Conservation (phyloP, 495 filamentous ascomycete genomes). For the Tirmania nivea region DNA sequence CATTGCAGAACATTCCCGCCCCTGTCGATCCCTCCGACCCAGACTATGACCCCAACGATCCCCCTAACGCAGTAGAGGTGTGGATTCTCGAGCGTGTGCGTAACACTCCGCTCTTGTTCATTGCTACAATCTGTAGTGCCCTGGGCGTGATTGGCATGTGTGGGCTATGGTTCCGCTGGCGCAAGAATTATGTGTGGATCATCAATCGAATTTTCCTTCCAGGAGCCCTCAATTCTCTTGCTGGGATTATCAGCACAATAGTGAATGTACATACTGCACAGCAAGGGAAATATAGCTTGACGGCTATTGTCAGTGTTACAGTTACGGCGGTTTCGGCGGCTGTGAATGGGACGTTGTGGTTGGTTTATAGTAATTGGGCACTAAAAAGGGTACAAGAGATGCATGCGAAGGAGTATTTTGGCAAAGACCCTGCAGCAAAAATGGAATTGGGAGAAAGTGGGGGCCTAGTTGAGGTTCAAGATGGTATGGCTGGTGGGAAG, state of each 20-base stretch:
- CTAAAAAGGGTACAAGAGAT: neutral
- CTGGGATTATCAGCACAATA: neutral
- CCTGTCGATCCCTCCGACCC: neutral
- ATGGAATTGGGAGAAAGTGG: too few species aligned
- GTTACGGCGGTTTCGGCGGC: neutral
- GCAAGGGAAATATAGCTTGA: neutral
- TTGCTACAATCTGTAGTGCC: conserved; percentile 4
- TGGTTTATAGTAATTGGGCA: neutral
- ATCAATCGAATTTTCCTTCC: conserved; percentile 3
- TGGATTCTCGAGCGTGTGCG: conserved; percentile 12
- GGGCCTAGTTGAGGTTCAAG: too few species aligned
- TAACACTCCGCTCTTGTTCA: conserved; percentile 14
- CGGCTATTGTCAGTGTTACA: neutral
- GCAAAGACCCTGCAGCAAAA: neutral
- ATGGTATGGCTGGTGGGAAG: too few species aligned
- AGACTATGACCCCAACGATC: conserved; percentile 2
- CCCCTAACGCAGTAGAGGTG: neutral
- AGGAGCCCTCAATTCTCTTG: neutral
- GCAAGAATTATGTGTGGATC: neutral
- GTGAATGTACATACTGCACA: neutral
- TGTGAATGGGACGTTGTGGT: neutral
- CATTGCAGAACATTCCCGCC: conserved; percentile 10
- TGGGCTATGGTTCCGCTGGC: neutral
- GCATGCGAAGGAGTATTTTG: neutral
- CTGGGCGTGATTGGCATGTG: neutral